A percentile compares a stretch with the other conserved stretches of the same genome.
Conservation (phyloP, 2,329 filamentous ascomycete genomes). For the Stylonectria norvegica region DNA sequence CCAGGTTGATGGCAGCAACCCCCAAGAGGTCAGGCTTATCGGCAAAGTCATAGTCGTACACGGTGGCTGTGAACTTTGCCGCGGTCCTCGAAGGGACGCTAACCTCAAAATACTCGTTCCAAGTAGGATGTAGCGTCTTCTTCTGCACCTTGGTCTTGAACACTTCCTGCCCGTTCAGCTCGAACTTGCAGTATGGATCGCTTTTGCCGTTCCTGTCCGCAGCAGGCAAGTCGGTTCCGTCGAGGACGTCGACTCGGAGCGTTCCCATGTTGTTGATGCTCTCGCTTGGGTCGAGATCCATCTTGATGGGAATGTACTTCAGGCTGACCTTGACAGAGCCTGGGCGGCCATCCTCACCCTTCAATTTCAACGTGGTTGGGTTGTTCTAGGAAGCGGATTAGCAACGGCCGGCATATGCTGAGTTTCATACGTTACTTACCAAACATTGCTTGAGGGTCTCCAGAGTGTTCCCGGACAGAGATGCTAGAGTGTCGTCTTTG, state of each 20-base stretch:
- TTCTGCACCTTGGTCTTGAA: slow-evolving; percentile 96
- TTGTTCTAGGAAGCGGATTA: slow-evolving; percentile 63
- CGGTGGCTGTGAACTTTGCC: slow-evolving; percentile 75
- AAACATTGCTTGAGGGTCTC: slow-evolving; percentile 85
- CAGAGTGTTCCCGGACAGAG: slow-evolving; percentile 78
- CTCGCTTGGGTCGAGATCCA: slow-evolving; percentile 89
- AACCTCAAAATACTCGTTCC: slow-evolving; percentile 95
- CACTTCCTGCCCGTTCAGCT: slow-evolving; percentile 81
- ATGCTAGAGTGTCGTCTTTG: slow-evolving; percentile 74
- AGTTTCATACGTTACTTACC: slow-evolving; percentile 48
- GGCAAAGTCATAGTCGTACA: slow-evolving; percentile 96
- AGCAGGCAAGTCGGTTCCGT: slow-evolving; percentile 81
- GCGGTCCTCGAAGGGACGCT: slow-evolving; percentile 78
- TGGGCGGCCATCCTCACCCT: slow-evolving; percentile 67
- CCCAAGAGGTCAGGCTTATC: slow-evolving; percentile 93
- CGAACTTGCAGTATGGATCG: slow-evolving; percentile 94
- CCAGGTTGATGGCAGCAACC: slow-evolving; percentile 69
- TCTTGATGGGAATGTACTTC: slow-evolving; percentile 91
- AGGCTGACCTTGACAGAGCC: slow-evolving; percentile 83
- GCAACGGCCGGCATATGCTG: background rate
- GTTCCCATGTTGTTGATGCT: slow-evolving; percentile 99
- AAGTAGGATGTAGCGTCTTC: slow-evolving; percentile 90
- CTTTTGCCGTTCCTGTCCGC: slow-evolving; percentile 96
- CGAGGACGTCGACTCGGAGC: slow-evolving; percentile 87
- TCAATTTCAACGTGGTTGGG: slow-evolving; percentile 76